Evolutionary conservation across 371 early-diverging fungal species (phyloP).

Genomic region (Lichtheimia hyalospora): DNA sequence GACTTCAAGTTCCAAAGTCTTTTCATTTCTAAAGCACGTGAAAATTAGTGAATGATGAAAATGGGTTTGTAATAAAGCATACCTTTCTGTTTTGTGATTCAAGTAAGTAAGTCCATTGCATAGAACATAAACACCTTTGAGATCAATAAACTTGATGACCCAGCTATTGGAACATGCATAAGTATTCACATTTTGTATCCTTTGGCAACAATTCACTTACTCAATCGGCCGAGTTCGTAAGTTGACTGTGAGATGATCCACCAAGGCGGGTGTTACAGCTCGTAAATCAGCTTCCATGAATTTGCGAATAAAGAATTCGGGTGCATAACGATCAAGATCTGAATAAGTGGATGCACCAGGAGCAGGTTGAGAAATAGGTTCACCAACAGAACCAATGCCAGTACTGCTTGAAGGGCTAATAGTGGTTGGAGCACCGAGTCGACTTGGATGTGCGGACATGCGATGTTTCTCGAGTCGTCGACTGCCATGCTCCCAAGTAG

Average conservation of each 20-base stretch:
- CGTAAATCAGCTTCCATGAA: slow-evolving; percentile 42
- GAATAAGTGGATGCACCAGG: neutral
- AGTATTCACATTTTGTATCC: neutral
- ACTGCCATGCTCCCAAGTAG: slow-evolving; percentile 38
- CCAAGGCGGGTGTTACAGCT: slow-evolving; percentile 35
- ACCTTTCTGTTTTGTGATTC: slow-evolving; percentile 38
- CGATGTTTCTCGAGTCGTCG: slow-evolving; percentile 38
- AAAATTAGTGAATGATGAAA: too few species aligned
- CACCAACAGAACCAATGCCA: neutral
- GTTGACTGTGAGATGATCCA: slow-evolving; percentile 42
- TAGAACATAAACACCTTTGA: slow-evolving; percentile 63
- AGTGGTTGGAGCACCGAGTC: neutral
- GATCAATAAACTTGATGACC: slow-evolving; percentile 63
- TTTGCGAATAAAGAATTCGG: slow-evolving; percentile 43
- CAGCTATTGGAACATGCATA: slow-evolving; percentile 23
- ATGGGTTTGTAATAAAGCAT: slow-evolving; percentile 7
- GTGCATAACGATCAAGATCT: slow-evolving; percentile 28
- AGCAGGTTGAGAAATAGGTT: neutral
- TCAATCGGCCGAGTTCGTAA: slow-evolving; percentile 44
- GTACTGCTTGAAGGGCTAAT: slow-evolving; percentile 1
- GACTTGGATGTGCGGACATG: slow-evolving; percentile 11
- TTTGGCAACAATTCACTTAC: slow-evolving; percentile 18
- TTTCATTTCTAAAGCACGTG: slow-evolving; percentile 41
- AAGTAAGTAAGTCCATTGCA: slow-evolving; percentile 54
- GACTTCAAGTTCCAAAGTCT: slow-evolving; percentile 62